phyloP scores from a whole-genome alignment of 176 grass and related monocot species.

The Avena eriantha region DNA sequence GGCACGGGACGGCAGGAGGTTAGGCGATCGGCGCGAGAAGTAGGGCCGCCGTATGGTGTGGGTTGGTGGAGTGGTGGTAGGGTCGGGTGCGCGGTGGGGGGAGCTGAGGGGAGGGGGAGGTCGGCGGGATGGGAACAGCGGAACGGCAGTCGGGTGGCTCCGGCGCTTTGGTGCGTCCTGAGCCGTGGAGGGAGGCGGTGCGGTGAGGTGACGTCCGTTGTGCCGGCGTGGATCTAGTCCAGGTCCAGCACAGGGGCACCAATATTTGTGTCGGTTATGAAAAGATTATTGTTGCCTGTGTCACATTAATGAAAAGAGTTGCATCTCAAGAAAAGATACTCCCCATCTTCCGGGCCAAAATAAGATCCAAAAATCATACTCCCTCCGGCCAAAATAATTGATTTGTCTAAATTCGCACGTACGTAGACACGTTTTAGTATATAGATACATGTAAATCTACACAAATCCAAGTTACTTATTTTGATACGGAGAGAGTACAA shows the following conservation, averaged over 20 bases:
- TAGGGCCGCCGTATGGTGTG: conserved; percentile 36
- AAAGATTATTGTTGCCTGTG: no score
- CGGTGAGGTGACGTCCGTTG: neutral
- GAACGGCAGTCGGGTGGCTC: conserved; percentile 42
- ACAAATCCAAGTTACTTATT: no score
- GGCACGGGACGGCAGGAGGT: neutral
- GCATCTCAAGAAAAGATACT: no score
- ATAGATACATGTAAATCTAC: no score
- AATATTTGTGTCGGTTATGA: neutral
- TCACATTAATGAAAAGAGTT: no score
- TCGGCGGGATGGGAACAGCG: conserved; percentile 55
- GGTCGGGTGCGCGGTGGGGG: neutral
- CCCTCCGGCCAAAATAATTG: no score
- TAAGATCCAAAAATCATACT: no score
- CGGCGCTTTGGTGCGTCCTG: neutral
- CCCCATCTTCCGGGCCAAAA: no score
- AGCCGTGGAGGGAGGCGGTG: neutral
- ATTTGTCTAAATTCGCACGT: no score
- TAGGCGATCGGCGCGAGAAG: conserved; percentile 34
- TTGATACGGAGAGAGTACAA: no score
- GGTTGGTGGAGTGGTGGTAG: conserved; percentile 47
- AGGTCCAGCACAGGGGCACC: neutral
- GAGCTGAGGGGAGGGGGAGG: conserved; percentile 8
- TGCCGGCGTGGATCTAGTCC: conserved; percentile 24
- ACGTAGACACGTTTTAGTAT: no score